Percentiles rank a stretch among this genome's conserved stretches.
Conservation (phyloP, 768 basidiomycete species). For the Nidularia pulvinata region DNA sequence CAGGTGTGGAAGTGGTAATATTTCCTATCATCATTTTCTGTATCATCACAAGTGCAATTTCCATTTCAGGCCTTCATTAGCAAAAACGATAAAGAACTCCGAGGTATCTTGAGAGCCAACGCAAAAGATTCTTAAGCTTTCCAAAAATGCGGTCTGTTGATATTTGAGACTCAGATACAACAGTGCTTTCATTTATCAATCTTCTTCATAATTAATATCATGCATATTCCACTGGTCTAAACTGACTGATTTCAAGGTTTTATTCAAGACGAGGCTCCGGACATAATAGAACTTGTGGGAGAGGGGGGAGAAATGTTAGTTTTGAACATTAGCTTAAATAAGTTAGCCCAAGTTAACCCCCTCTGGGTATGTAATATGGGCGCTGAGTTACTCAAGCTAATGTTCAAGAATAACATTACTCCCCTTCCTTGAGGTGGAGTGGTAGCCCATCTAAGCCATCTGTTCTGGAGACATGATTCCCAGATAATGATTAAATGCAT, state of each 20-base stretch:
- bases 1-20: no score
- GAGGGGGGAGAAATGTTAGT: conserved; percentile 49
- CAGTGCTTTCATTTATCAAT: conserved; percentile 54
- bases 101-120: background rate
- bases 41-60: no score
- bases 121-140: conserved; percentile 29
- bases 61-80: conserved; percentile 8
- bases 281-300: conserved; percentile 42
- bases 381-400: no score
- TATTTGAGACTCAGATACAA: conserved; percentile 40
- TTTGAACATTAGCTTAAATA: no score
- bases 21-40: no score
- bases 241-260: conserved; percentile 34
- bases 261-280: conserved; percentile 50
- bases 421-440: no score
- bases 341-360: no score
- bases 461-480: no score
- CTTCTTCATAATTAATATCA: conserved; percentile 39
- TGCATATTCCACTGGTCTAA: conserved; percentile 11
- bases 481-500: no score
- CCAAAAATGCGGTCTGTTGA: conserved; percentile 48
- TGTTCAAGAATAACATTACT: no score
- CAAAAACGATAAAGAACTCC: conserved; percentile 7
- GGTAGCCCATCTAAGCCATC: no score
- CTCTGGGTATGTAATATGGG: no score